Percentiles rank a stretch among this genome's conserved stretches.
These are phyloP conservation scores for Trichoderma brevicompactum DNA, from an alignment of 2,329 filamentous ascomycete species.

Conservation along the genomic window DNA sequence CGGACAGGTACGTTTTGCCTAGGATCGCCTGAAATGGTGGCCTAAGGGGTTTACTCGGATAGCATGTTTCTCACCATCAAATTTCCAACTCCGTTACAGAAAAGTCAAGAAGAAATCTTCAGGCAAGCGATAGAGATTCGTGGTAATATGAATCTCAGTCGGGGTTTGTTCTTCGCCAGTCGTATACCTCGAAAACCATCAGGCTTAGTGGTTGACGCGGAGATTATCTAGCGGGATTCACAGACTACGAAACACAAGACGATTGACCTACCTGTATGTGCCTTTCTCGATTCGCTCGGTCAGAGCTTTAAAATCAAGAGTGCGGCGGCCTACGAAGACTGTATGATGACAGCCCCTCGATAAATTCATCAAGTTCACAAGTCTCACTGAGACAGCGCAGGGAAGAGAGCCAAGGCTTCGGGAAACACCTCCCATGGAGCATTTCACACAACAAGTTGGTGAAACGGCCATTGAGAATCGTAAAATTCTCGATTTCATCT, in stretches of 20 bases:
- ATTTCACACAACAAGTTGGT: conserved; percentile 64
- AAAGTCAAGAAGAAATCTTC: conserved; percentile 75
- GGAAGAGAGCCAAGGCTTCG: conserved; percentile 53
- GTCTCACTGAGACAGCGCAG: conserved; percentile 24
- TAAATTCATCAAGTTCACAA: conserved; percentile 14
- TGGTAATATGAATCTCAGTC: conserved; percentile 53
- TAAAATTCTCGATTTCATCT: conserved; percentile 51
- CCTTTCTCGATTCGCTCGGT: conserved; percentile 1
- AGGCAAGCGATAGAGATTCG: conserved; percentile 66
- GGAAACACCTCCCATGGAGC: conserved; percentile 77
- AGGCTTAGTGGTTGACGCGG: conserved; percentile 71
- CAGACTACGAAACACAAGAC: conserved; percentile 15
- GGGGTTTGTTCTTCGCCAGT: conserved; percentile 79
- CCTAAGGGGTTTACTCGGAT: not conserved
- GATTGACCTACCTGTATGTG: conserved; percentile 21
- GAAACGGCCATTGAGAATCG: conserved; percentile 74
- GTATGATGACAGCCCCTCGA: conserved; percentile 23
- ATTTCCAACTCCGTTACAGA: conserved; percentile 70
- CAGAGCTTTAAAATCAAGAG: conserved; percentile 2
- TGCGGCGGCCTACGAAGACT: conserved; percentile 19
- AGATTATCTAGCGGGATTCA: conserved; percentile 78
- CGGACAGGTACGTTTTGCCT: too few species aligned
- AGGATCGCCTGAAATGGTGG: too few species aligned
- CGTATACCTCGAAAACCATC: conserved; percentile 91
- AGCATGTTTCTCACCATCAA: conserved; percentile 83